Percentiles rank a stretch among this genome's conserved stretches.
Conservation (phyloP, 371 early-diverging fungal genomes). For the Parasitella parasitica region DNA sequence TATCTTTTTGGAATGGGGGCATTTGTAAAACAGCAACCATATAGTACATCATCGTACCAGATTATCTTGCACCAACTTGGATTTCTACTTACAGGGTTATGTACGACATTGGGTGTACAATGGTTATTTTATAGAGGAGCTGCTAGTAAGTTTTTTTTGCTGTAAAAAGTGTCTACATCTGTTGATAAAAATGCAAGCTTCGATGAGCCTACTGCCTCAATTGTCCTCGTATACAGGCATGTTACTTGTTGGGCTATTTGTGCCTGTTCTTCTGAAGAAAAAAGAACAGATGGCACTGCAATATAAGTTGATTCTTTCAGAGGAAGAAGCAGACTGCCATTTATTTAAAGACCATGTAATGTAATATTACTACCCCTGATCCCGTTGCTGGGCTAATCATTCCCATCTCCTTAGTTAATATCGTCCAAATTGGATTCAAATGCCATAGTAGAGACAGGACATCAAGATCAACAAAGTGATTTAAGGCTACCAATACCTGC, state of each 20-base stretch:
- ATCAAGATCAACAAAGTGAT: neutral
- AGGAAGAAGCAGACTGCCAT: neutral
- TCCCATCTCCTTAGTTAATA: neutral
- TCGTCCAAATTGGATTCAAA: neutral
- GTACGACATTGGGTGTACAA: conserved; percentile 57
- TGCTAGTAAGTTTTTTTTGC: conserved; percentile 46
- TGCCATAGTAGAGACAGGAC: neutral
- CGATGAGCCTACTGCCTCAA: conserved; percentile 51
- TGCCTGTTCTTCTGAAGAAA: conserved; percentile 31
- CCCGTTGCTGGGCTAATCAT: neutral
- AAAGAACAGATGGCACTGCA: conserved; percentile 4
- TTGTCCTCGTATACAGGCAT: conserved; percentile 56
- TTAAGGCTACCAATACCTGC: neutral
- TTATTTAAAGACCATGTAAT: neutral
- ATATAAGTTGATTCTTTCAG: neutral
- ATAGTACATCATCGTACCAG: neutral
- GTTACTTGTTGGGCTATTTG: conserved; percentile 52
- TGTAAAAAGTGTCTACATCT: too few species aligned
- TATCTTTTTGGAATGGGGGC: neutral
- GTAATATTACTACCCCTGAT: neutral
- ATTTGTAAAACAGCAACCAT: neutral
- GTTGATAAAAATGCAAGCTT: conserved; percentile 22
- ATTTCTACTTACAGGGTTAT: conserved; percentile 57
- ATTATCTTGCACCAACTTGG: conserved; percentile 48
- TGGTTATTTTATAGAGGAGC: conserved; percentile 66